Evolutionary conservation across 192 early-diverging fungal genomes (phyloP), one percentile per base, ranked within the genome.

Genomic region (Backusella luteola): DNA sequence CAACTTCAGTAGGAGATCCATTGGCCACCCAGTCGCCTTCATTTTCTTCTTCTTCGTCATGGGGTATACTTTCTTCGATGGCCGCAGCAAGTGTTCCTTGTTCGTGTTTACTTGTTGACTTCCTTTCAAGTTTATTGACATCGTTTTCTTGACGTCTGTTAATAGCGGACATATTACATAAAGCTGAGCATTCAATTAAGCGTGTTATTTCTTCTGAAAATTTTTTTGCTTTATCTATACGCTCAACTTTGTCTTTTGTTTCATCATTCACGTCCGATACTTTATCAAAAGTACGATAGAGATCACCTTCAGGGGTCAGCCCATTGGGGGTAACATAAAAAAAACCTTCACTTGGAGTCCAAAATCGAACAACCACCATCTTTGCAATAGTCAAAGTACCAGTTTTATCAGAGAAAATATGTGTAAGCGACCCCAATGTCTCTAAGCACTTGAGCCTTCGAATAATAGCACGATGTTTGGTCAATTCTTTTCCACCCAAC

Each of bases 321-420:
- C 90, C 91, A 34, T 81, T 81, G 36, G 82, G 76, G 0, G 91
- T 85, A 39, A 96, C 85, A 26, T 87, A 86, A 79, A 92, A 95
- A 46, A 86, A 86, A 21, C 90, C 87, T 74, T 92, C 92, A 34
- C 87, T 83, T 2, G 88, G 89, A 6, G 94, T 90, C 95, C 95
- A 97, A 21, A 95, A 87, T 36, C 90, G 85, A 14, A 92, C 90
- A 8, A 95, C 89, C 4, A 95, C 95, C 97, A 98, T 98, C 82
- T 96, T 96, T 73, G 94, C 93, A 80, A 97, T 93, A 0, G 97
- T 98, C 53, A 97, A 81, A 5, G 96, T 98, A 32, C 96, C 96
- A 6, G 91, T 92, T 87, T 98, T 98, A 79, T 97, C 97, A 1
- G 96, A 97, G 81, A 95, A 98, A 85, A 98, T 98, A 75, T 94